Base-by-base conservation (phyloP, 345 rosid species). In the Populus ilicifolia region DNA sequence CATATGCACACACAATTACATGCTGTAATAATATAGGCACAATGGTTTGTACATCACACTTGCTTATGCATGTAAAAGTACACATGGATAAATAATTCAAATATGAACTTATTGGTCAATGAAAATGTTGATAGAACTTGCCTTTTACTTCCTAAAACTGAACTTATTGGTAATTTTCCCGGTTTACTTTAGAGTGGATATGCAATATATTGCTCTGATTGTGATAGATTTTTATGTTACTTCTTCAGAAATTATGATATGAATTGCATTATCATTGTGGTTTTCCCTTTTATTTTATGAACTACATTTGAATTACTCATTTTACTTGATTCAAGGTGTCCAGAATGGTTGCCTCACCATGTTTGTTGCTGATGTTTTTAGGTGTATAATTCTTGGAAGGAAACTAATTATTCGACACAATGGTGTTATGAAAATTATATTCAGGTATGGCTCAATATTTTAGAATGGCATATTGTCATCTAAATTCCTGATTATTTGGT, bases 341-440 rank as follows among this genome's bases (percentile, higher is more conserved):
- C 52, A 69, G 17, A 52, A 54, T 54, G 36, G 20, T 18, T 72
- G 23, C 13, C 59, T 84, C 54, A 82, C 68, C 13, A 27, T 72
- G 59, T 33, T 78, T 52, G n/a, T 82, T 84, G 11, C 35, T 59
- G 29, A 12, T 69, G 48, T 79, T 70, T 83, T 50, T 68, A 96
- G 98, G 98, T 96, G 68, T 96, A 89, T 82, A 89, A 80, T 80
- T 92, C 98, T 35, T 96, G 99, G 99, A 92, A 87, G 86, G 99
- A 96, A 83, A 92, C 97, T 75, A 96, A 96, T 83, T 93, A 80
- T 83, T 91, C 98, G 20, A 96, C 99, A 2, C 98, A 93, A 72
- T 96, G 99, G 99, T 96, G 99, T 84, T 93, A 92, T 20, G 99
- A 96, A 82, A 93, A 90, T 83, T 96, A 96, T 85, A 96, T 96